phyloP scores from a whole-genome alignment of 352 stramenopile genomes.

The Hyaloperonospora arabidopsidis region DNA sequence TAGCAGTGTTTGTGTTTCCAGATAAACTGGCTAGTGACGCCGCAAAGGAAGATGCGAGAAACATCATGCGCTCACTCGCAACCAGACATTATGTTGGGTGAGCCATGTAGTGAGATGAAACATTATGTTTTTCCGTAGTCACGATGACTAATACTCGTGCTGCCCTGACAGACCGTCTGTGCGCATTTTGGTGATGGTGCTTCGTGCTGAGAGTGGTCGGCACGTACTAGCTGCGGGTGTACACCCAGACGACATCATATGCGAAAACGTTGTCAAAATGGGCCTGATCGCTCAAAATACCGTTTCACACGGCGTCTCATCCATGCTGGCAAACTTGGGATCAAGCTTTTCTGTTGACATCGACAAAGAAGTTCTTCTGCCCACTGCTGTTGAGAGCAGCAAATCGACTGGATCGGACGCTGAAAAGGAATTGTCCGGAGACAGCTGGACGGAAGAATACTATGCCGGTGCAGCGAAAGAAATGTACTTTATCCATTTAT shows the following conservation, averaged over 20 bases:
- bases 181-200: slow-evolving; percentile 68
- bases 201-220: slow-evolving; percentile 63
- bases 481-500: slow-evolving; percentile 79
- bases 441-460: slow-evolving; percentile 65
- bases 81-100: slow-evolving; percentile 69
- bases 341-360: slow-evolving; percentile 64
- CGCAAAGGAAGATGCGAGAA: slow-evolving; percentile 68
- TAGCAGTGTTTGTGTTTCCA: slow-evolving; percentile 78
- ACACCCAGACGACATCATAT: slow-evolving; percentile 75
- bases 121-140: not conserved
- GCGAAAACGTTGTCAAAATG: slow-evolving; percentile 86
- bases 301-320: slow-evolving; percentile 68
- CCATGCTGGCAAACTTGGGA: slow-evolving; percentile 79
- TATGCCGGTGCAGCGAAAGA: slow-evolving; percentile 73
- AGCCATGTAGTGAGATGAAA: not conserved
- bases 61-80: slow-evolving; percentile 78
- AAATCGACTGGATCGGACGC: slow-evolving; percentile 23
- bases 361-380: slow-evolving; percentile 10
- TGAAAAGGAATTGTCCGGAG: slow-evolving; percentile 13
- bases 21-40: slow-evolving; percentile 72
- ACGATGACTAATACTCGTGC: slow-evolving; percentile 5
- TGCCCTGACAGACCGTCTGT: slow-evolving; percentile 36
- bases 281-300: slow-evolving; percentile 72
- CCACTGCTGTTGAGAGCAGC: slow-evolving; percentile 24
- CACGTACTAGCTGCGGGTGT: slow-evolving; percentile 77